phyloP scores from a whole-genome alignment of 1,284 basidiomycete species.

The Austroboletus olivaceoglutinosus region DNA sequence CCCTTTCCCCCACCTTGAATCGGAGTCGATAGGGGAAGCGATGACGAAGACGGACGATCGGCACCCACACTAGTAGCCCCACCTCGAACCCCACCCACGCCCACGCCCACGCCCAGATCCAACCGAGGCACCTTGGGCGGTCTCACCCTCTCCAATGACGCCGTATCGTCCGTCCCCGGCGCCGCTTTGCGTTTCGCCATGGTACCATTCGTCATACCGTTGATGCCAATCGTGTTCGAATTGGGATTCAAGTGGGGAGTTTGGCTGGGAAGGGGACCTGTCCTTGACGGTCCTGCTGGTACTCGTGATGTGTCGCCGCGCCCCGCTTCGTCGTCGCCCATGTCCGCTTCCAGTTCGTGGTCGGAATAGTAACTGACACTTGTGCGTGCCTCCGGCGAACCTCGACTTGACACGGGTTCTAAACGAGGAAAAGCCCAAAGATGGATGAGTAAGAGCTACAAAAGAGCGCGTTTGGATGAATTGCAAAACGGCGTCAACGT shows the following conservation, averaged over 20 bases:
- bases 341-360: constrained; percentile 14
- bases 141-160: neutral
- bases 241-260: neutral
- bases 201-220: neutral
- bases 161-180: constrained; percentile 6
- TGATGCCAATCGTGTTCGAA: neutral
- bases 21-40: neutral
- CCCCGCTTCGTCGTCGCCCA: constrained; percentile 23
- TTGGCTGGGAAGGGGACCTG: neutral
- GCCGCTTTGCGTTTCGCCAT: constrained; percentile 27
- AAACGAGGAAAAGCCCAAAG: neutral
- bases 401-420: constrained; percentile 22
- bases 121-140: constrained; percentile 23
- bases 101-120: neutral
- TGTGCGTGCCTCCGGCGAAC: constrained; percentile 13
- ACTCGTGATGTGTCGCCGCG: neutral
- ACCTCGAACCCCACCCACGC: too few relatives aligned
- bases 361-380: constrained; percentile 12
- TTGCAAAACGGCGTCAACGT: constrained; percentile 6
- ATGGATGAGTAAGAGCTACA: neutral
- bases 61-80: neutral
- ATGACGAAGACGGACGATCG: neutral
- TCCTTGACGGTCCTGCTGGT: neutral
- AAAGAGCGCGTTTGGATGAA: neutral
- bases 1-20: neutral